Evolutionary conservation across 1,284 basidiomycete species (phyloP), one percentile per base, ranked within the genome.

Genomic region (Cutaneotrichosporon mucoides): DNA sequence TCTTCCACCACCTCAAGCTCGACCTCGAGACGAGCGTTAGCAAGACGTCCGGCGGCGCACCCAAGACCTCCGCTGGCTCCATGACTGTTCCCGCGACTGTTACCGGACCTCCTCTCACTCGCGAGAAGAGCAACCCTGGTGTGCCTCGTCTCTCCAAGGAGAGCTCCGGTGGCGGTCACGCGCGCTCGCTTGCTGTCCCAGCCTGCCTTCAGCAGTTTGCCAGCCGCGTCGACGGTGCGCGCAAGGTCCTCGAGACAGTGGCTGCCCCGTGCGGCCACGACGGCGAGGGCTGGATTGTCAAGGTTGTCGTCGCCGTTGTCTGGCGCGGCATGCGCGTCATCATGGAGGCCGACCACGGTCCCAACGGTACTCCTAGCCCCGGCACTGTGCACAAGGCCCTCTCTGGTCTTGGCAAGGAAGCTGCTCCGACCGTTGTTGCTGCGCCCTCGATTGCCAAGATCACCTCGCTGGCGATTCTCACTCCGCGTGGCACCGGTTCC

Each of bases 241-340:
- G 73, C 47, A 73, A 73, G 55, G 73, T 71, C 9, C 68, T 79
- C 36, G 75, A 77, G 53, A 55, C 68, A 50, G 65, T 79, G 45
- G 72, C 74, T 11, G 67, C 62, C 16, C 73, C 75, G 1, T 78
- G 77, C 61, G 66, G 66, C 36, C 76, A 78, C 42, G 77, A 77
- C 51, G 78, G 78, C 40, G 77, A 79, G 65, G 76, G 72, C 8
- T 79, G 78, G 78, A 66, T 76, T 24, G 76, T 77, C 24, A 75
- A 75, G 36, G 70, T 79, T 6, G 69, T 77, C 37, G 77, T 79
- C 10, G 68, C 77, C 5, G 69, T 75, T 5, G 68, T 76, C 41
- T 79, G 78, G 78, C 74, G 74, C 52, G 78, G 76, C 10, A 76
- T 79, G 70, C 71, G 75, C 60, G 57, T 71, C 40, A 66, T 74